phyloP scores from a whole-genome alignment of 2,329 filamentous ascomycete species.

The Hirsutella rhossiliensis region DNA sequence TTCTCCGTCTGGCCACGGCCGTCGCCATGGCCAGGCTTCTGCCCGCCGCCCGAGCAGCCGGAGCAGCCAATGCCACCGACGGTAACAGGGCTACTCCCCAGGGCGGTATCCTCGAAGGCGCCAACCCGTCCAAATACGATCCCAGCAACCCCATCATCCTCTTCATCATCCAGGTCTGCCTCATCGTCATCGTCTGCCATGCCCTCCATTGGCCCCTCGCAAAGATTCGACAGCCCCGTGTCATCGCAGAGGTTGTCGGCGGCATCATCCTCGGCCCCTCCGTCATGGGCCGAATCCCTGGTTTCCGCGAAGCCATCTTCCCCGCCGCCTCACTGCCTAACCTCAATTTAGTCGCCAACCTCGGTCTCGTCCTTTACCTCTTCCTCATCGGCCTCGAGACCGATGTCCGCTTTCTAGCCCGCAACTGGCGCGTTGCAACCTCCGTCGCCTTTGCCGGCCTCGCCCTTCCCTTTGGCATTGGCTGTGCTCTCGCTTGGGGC shows the following conservation, averaged over 20 bases:
- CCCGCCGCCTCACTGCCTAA: conserved; percentile 62
- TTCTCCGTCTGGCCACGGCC: neutral
- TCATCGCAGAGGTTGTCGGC: conserved; percentile 78
- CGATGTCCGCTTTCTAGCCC: conserved; percentile 63
- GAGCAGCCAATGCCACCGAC: neutral
- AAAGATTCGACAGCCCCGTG: conserved; percentile 65
- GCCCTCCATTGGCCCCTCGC: conserved; percentile 62
- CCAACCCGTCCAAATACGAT: conserved; percentile 57
- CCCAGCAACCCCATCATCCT: conserved; percentile 59
- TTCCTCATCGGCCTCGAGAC: conserved; percentile 85
- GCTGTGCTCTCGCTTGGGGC: conserved; percentile 69
- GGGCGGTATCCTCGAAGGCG: conserved; percentile 57
- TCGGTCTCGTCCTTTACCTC: conserved; percentile 74
- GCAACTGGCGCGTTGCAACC: conserved; percentile 70
- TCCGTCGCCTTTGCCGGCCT: conserved; percentile 72
- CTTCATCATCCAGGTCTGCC: conserved; percentile 61
- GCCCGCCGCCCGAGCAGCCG: neutral
- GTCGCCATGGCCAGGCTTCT: neutral
- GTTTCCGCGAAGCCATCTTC: conserved; percentile 67
- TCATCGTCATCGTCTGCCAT: conserved; percentile 36
- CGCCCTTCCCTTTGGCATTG: conserved; percentile 70
- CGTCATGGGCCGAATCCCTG: conserved; percentile 75
- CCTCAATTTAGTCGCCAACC: conserved; percentile 65
- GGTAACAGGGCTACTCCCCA: conserved; percentile 13
- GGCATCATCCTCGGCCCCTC: conserved; percentile 78